Evolutionary conservation across 768 basidiomycete genomes (phyloP), one percentile per base, ranked within the genome.

Genomic region (Leccinum arenicola): DNA sequence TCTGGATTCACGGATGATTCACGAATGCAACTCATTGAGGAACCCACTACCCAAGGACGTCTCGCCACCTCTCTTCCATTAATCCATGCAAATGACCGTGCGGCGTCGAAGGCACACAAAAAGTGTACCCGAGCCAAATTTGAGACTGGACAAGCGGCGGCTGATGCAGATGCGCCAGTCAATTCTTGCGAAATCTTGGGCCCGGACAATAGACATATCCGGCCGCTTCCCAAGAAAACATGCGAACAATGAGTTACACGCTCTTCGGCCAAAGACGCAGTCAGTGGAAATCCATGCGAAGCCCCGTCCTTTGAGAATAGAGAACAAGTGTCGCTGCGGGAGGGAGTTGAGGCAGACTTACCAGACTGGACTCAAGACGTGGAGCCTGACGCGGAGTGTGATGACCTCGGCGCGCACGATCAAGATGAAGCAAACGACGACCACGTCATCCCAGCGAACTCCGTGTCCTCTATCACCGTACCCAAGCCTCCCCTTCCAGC

Each of bases 331-430:
- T 27, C 70, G 12, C 25, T 58, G 14, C 55, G 1, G 17, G 67
- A 69, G 43, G 58, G 25, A 36, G 36, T 29, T 6, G 47, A 12
- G 14, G 14, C 51, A 9, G 60, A 63, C 6, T 2, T 67, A 21
- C 56, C 54, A 50, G 65, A 72, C 33, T 72, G 71, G 71, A 73
- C 61, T 52, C 61, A 62, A 51, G 65, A 64, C n/a, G 43, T 63
- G 8, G 69, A 66, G 35, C 54, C 55, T 4, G 64, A 73, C 6
- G 38, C 29, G 1, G 72, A 65, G 40, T 31, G 17, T 19, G 62
- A 60, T 8, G 58, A 58, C 15, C 43, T 54, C 31, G 27, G 29
- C 4, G 61, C 15, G 11, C 43, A 57, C 15, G 58, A 67, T 54
- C 12, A 50, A 40, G 61, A 60, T 8, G 61, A 64, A 50, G 51